Base-by-base conservation (phyloP, 148 eudicot genomes). In the Silene conica region DNA sequence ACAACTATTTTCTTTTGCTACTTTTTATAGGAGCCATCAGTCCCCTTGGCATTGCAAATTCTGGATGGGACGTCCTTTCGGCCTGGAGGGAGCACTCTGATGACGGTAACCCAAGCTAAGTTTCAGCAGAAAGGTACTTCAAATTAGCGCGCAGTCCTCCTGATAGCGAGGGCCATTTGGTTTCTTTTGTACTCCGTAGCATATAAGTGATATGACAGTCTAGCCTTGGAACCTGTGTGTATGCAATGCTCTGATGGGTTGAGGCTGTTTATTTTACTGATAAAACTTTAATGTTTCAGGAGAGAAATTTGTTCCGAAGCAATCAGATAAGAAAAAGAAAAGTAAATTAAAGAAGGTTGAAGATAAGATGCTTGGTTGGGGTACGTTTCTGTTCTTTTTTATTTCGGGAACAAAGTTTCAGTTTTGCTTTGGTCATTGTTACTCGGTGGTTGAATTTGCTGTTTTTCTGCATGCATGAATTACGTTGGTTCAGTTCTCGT, bases 341-440 rank as follows among this genome's bases (percentile, higher is more conserved):
- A 90, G 63, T 76, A 96, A 96, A 77, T 84, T 90, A 59, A 87
- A 96, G 86, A 90, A 89, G 83, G 93, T 96, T 73, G 99, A 92
- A 83, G 85, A 83, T 31, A 96, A 92, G 92, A 92, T 96, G 96
- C 97, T 96, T 76, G 96, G 97, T 48, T 96, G 97, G 99, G 99
- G 99, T 92, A 89, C 54, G 80, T 87, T 69, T 50, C 55, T 12
- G 4, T 50, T 73, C 58, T 73, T 38, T 66, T 60, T 63, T 54
- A 26, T 64, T 58, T 23, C 11, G 38, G 12, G 20, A 20, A 22
- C 38, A 13, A 12, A 57, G 61, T 70, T 70, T 74, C 21, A 41
- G 7, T 69, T n/a, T 52, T 25, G 12, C 8, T 16, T 43, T 56
- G n/a, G 57, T 38, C 19, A 20, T 68, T 48, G n/a, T 25, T 19